Evolutionary conservation across 768 basidiomycete species (phyloP).

Genomic region (Rubroboletus satanas): DNA sequence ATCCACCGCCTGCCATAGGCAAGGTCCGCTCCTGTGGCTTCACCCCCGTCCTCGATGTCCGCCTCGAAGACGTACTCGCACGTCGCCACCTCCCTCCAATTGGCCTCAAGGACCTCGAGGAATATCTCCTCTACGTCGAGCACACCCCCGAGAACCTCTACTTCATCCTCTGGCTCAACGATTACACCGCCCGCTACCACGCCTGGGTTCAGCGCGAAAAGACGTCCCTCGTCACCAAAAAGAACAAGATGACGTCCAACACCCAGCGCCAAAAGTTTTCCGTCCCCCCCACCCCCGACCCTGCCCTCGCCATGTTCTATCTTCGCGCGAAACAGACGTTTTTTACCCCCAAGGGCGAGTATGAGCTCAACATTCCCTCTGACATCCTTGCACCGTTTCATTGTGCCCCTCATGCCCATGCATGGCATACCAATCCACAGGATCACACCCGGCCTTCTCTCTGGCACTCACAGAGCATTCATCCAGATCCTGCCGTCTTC

Average conservation of each 20-base stretch:
- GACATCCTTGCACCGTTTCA: conserved; percentile 62
- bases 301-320: conserved; percentile 69
- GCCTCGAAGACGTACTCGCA: conserved; percentile 71
- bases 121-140: conserved; percentile 80
- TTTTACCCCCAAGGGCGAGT: conserved; percentile 65
- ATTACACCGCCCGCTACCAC: conserved; percentile 54
- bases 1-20: conserved; percentile 63
- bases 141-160: conserved; percentile 76
- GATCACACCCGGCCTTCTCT: conserved; percentile 6
- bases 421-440: neutral
- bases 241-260: conserved; percentile 39
- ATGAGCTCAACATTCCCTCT: conserved; percentile 69
- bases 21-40: conserved; percentile 68
- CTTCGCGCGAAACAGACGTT: conserved; percentile 78
- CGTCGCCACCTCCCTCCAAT: conserved; percentile 77
- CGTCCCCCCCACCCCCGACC: conserved; percentile 39
- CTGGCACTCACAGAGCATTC: conserved; percentile 34
- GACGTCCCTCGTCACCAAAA: conserved; percentile 30
- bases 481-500: conserved; percentile 67
- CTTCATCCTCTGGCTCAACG: conserved; percentile 77
- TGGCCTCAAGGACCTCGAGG: conserved; percentile 72
- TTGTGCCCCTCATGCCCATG: conserved; percentile 34
- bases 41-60: conserved; percentile 63
- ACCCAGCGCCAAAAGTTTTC: conserved; percentile 29
- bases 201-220: conserved; percentile 37